Conservation (phyloP, 164 flowering plant genomes). For the Piper betle region DNA sequence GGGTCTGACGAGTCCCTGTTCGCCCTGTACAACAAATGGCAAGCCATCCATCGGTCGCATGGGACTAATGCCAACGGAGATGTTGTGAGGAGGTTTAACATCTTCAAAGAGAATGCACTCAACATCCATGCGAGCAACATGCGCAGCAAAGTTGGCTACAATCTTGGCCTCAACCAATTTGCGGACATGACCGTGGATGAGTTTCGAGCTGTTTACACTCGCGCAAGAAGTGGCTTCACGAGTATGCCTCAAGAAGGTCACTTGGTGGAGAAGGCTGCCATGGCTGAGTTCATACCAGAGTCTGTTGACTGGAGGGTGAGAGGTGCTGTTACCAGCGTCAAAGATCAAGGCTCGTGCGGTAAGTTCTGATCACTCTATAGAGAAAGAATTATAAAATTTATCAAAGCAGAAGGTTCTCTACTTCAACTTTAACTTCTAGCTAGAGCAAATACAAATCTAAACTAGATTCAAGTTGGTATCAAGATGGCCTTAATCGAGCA, state of each 20-base stretch:
- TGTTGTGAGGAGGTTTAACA: slow-evolving; percentile 11
- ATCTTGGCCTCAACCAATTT: slow-evolving; percentile 47
- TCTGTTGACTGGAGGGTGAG: slow-evolving; percentile 62
- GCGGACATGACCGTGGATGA: slow-evolving; percentile 63
- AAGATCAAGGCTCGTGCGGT: slow-evolving; percentile 73
- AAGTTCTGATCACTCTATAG: slow-evolving; percentile 5
- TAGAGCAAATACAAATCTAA: no score
- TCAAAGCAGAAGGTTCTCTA: no score
- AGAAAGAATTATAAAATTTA: no score
- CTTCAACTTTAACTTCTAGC: no score
- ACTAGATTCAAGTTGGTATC: no score
- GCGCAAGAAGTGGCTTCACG: neutral
- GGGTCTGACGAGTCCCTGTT: slow-evolving; percentile 12
- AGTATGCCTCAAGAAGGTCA: slow-evolving; percentile 12
- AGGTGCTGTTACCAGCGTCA: slow-evolving; percentile 45
- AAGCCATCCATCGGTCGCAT: slow-evolving; percentile 11
- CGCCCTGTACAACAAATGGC: slow-evolving; percentile 16
- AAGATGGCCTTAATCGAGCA: no score
- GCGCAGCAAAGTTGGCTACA: slow-evolving; percentile 13
- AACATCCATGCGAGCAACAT: slow-evolving; percentile 20
- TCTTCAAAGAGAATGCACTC: slow-evolving; percentile 14
- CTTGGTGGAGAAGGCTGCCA: slow-evolving; percentile 15
- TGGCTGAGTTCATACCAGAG: slow-evolving; percentile 20
- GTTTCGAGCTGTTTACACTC: slow-evolving; percentile 26
- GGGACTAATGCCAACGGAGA: slow-evolving; percentile 2